phyloP scores from a whole-genome alignment of 2,329 filamentous ascomycete species.

The Cladophialophora carrionii region DNA sequence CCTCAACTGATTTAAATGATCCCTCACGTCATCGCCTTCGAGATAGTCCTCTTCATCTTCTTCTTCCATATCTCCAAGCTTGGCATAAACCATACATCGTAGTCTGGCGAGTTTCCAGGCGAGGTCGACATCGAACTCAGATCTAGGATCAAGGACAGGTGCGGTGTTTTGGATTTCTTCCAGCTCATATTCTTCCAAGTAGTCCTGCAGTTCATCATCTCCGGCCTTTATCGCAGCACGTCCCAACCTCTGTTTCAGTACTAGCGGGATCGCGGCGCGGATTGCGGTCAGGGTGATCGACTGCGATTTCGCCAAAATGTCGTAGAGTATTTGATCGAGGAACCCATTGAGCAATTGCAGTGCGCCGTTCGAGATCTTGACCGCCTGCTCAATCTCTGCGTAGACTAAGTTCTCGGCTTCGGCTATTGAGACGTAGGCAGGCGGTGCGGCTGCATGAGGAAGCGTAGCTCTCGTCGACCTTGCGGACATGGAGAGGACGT shows the following conservation, averaged over 20 bases:
- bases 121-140: constrained; percentile 83
- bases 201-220: constrained; percentile 84
- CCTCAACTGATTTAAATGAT: constrained; percentile 42
- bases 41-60: constrained; percentile 92
- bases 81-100: constrained; percentile 97
- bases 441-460: constrained; percentile 62
- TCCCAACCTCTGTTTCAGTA: constrained; percentile 86
- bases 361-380: constrained; percentile 72
- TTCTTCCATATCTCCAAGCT: constrained; percentile 94
- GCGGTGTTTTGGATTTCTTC: constrained; percentile 68
- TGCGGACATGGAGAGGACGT: constrained; percentile 36
- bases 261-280: constrained; percentile 79
- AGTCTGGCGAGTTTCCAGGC: constrained; percentile 92
- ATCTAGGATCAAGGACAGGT: constrained; percentile 52
- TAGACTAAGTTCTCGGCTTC: constrained; percentile 91
- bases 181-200: constrained; percentile 72
- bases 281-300: constrained; percentile 76
- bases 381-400: constrained; percentile 79
- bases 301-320: constrained; percentile 77
- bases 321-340: constrained; percentile 89
- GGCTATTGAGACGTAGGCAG: constrained; percentile 83
- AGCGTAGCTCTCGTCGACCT: constrained; percentile 29
- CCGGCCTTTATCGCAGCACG: constrained; percentile 80
- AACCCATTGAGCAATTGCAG: constrained; percentile 85
- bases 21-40: constrained; percentile 72